These are phyloP conservation scores for Aspergillus tanneri DNA, from an alignment of 2,329 filamentous ascomycete species.

Conservation along the genomic window DNA sequence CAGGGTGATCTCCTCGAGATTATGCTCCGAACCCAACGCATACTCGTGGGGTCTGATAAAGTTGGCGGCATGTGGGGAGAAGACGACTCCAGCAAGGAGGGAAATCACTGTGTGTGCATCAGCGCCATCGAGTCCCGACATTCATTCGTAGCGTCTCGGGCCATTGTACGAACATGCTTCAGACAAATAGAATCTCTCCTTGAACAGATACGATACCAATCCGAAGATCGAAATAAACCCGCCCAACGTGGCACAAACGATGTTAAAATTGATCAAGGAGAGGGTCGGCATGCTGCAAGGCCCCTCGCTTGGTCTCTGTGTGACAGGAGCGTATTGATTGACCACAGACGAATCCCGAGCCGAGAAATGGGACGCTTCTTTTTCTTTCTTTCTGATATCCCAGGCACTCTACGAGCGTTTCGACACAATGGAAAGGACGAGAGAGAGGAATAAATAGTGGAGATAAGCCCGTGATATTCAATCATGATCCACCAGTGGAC, in stretches of 20 bases:
- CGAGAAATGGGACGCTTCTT: no score
- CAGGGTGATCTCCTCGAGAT: slow-evolving; percentile 71
- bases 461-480: slow-evolving; percentile 39
- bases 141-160: no score
- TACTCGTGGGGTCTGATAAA: slow-evolving; percentile 75
- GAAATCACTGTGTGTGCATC: slow-evolving; percentile 66
- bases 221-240: slow-evolving; percentile 90
- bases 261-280: slow-evolving; percentile 74
- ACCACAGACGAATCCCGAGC: background rate
- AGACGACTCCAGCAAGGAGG: slow-evolving; percentile 71
- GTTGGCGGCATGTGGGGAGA: slow-evolving; percentile 75
- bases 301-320: slow-evolving; percentile 8
- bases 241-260: slow-evolving; percentile 74
- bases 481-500: slow-evolving; percentile 28
- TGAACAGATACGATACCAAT: slow-evolving; percentile 82
- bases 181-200: slow-evolving; percentile 87
- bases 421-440: no score
- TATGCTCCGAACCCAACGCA: slow-evolving; percentile 56
- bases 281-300: slow-evolving; percentile 59
- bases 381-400: no score
- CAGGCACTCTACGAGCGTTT: no score
- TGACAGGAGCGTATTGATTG: no score
- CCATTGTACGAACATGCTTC: slow-evolving; percentile 70
- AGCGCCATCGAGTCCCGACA: background rate
- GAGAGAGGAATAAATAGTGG: no score